Percentiles rank a stretch among this genome's conserved stretches.
phyloP scores from a whole-genome alignment of 2,329 filamentous ascomycete genomes.

The Aspergillus tubingensis region DNA sequence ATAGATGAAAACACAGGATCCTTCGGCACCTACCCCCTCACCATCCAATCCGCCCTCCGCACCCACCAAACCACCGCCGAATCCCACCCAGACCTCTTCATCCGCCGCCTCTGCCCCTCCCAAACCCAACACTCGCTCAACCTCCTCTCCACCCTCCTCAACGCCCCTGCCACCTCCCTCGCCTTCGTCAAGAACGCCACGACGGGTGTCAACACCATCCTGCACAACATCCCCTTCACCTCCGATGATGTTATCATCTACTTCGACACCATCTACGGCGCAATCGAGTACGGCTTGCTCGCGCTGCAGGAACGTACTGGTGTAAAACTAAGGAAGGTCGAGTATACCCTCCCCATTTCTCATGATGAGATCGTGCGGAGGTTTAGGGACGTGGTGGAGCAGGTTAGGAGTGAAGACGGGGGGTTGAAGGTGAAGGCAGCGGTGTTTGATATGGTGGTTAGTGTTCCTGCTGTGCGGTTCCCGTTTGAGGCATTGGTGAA shows the following conservation, averaged over 20 bases:
- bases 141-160: constrained; percentile 66
- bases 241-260: constrained; percentile 72
- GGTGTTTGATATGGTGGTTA: constrained; percentile 78
- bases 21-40: constrained; percentile 72
- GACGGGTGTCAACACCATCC: constrained; percentile 67
- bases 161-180: constrained; percentile 64
- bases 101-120: constrained; percentile 65
- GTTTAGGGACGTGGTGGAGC: constrained; percentile 62
- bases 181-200: constrained; percentile 85
- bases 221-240: constrained; percentile 72
- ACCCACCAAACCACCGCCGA: constrained; percentile 69
- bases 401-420: constrained; percentile 54
- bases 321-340: constrained; percentile 55
- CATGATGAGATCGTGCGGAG: constrained; percentile 65
- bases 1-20: too few species aligned
- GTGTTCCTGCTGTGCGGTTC: constrained; percentile 74
- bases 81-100: constrained; percentile 71
- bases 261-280: constrained; percentile 77
- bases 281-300: constrained; percentile 71
- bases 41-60: constrained; percentile 61
- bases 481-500: constrained; percentile 71
- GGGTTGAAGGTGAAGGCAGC: constrained; percentile 67
- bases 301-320: constrained; percentile 70
- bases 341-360: constrained; percentile 67
- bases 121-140: constrained; percentile 65